Percentiles rank a stretch among this genome's conserved stretches.
phyloP scores from a whole-genome alignment of 2,329 filamentous ascomycete genomes.

The Didymella segeticola region DNA sequence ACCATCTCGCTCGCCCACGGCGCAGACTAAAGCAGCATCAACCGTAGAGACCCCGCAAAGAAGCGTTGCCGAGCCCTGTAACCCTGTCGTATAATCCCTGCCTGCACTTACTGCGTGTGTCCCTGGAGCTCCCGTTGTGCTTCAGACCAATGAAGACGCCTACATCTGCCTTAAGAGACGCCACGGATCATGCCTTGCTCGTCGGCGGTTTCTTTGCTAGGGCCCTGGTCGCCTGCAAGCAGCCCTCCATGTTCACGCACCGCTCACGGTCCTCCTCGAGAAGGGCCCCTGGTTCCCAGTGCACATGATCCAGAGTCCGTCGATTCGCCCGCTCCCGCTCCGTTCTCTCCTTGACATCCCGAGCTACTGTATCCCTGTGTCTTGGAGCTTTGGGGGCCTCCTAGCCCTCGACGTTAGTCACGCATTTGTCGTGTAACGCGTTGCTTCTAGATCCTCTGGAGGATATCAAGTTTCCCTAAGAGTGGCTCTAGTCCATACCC shows the following conservation, averaged over 20 bases:
- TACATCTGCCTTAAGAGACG: conserved; percentile 45
- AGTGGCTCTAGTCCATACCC: conserved; percentile 45
- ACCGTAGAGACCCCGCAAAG: conserved; percentile 49
- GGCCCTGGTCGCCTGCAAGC: conserved; percentile 44
- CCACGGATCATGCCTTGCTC: conserved; percentile 48
- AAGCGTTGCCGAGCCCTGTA: conserved; percentile 50
- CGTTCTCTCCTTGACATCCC: conserved; percentile 48
- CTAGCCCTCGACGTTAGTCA: conserved; percentile 48
- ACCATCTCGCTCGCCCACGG: conserved; percentile 27
- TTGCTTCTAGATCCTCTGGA: conserved; percentile 48
- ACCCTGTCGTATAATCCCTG: conserved; percentile 41
- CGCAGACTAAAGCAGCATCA: conserved; percentile 37
- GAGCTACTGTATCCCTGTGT: conserved; percentile 51
- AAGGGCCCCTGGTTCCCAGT: conserved; percentile 44
- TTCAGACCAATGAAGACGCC: conserved; percentile 47
- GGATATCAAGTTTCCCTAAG: conserved; percentile 49
- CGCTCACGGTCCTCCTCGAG: conserved; percentile 45
- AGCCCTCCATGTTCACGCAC: conserved; percentile 46
- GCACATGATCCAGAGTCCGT: conserved; percentile 46
- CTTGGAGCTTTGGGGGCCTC: conserved; percentile 40
- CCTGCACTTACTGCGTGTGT: conserved; percentile 35
- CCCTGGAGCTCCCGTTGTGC: conserved; percentile 49
- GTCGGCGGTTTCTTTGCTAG: conserved; percentile 50
- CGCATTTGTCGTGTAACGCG: conserved; percentile 50
- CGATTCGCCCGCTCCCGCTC: conserved; percentile 45